A percentile compares a stretch with the other conserved stretches of the same genome.
phyloP scores from a whole-genome alignment of 1,284 basidiomycete species.

The Inonotus hispidus region DNA sequence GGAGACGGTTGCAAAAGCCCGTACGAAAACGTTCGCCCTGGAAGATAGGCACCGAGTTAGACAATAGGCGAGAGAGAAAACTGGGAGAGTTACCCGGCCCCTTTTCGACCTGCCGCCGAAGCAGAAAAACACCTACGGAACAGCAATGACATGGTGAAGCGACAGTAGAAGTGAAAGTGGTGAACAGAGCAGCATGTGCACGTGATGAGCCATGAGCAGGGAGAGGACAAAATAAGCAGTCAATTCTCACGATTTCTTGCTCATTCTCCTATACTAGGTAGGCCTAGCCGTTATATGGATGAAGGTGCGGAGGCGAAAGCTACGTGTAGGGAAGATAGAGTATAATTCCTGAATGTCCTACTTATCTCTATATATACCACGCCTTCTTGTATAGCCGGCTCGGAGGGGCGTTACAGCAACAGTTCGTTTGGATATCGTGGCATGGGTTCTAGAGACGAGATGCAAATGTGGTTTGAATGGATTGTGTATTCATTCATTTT shows the following conservation, averaged over 20 bases:
- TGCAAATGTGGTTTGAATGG: neutral
- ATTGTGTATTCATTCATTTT: neutral
- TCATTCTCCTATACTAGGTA: neutral
- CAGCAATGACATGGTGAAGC: constrained; percentile 14
- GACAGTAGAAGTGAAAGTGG: neutral
- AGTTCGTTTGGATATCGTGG: too few species aligned
- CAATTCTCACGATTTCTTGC: constrained; percentile 5
- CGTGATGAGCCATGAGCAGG: neutral
- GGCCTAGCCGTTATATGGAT: neutral
- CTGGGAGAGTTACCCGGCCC: neutral
- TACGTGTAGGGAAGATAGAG: too few species aligned
- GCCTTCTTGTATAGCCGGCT: too few species aligned
- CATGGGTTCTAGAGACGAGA: neutral
- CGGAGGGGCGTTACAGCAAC: too few species aligned
- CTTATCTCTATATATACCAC: too few species aligned
- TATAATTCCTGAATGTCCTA: too few species aligned
- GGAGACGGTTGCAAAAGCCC: constrained; percentile 18
- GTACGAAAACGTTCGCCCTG: constrained; percentile 41
- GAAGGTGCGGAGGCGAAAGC: too few species aligned
- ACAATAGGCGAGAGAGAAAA: neutral
- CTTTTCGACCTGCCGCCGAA: constrained; percentile 1
- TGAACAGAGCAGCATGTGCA: constrained; percentile 3
- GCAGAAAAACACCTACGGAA: constrained; percentile 18
- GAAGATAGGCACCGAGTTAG: neutral
- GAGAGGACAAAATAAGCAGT: neutral